Percentiles rank a stretch among this genome's conserved stretches.
Conservation (phyloP, 1,284 basidiomycete genomes). For the Neolentinus lepideus region DNA sequence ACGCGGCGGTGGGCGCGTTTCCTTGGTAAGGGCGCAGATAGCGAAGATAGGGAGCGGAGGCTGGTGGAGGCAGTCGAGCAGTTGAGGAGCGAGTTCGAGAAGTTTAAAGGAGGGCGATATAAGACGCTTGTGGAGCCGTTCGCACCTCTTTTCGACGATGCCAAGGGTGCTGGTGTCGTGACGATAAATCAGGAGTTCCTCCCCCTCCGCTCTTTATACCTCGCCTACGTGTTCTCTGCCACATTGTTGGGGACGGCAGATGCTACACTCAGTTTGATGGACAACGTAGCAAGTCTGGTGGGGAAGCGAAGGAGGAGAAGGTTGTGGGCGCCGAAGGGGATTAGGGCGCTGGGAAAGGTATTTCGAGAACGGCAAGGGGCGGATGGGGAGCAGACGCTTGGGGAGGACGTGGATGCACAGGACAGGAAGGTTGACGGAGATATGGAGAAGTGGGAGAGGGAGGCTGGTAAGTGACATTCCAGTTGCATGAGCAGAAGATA, state of each 20-base stretch:
- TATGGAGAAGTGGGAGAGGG: conserved; percentile 10
- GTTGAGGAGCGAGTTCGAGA: conserved; percentile 29
- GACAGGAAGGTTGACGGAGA: conserved; percentile 19
- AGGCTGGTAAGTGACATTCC: conserved; percentile 20
- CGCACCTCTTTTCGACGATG: conserved; percentile 20
- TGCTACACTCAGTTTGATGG: conserved; percentile 36
- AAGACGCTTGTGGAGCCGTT: conserved; percentile 42
- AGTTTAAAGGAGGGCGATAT: conserved; percentile 33
- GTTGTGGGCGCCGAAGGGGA: conserved; percentile 44
- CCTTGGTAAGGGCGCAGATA: neutral
- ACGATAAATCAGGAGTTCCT: conserved; percentile 9
- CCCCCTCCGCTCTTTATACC: conserved; percentile 35
- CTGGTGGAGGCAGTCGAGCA: conserved; percentile 30
- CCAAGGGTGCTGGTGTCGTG: conserved; percentile 6
- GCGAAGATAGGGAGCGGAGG: conserved; percentile 16
- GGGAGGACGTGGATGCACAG: conserved; percentile 25
- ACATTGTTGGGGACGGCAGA: conserved; percentile 35
- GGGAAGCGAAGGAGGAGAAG: conserved; percentile 30
- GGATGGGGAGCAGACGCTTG: conserved; percentile 26
- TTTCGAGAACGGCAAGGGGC: conserved; percentile 19
- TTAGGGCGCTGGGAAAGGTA: conserved; percentile 34
- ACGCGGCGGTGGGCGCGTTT: conserved; percentile 33
- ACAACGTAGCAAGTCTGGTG: conserved; percentile 32
- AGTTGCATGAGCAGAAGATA: conserved; percentile 13
- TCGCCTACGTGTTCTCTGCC: conserved; percentile 39